A percentile compares a stretch with the other conserved stretches of the same genome.
phyloP scores from a whole-genome alignment of 352 stramenopile species.

The Phytopythium helicoides region DNA sequence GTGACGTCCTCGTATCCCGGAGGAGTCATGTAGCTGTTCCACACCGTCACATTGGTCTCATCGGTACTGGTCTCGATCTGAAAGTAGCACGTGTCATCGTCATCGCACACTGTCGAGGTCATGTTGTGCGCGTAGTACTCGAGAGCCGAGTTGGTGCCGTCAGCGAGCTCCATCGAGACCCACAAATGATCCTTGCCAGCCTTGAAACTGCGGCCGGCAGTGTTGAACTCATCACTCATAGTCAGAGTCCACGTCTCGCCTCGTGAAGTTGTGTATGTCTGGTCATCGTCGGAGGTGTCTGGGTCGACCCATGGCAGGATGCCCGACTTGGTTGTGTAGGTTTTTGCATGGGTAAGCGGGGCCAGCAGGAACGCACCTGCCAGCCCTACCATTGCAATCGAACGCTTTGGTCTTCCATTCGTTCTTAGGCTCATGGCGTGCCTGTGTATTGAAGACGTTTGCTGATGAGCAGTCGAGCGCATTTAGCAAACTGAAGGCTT shows the following conservation, averaged over 20 bases:
- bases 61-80: slow-evolving; percentile 38
- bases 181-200: slow-evolving; percentile 90
- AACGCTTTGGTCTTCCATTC: too few relatives aligned
- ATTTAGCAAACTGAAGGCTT: too few relatives aligned
- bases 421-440: too few relatives aligned
- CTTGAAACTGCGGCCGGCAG: slow-evolving; percentile 23
- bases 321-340: slow-evolving; percentile 10
- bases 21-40: too few relatives aligned
- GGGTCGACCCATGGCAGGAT: slow-evolving; percentile 18
- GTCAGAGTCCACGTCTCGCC: slow-evolving; percentile 44
- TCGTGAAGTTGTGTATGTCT: slow-evolving; percentile 35
- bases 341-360: too few relatives aligned
- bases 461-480: too few relatives aligned
- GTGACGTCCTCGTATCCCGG: too few relatives aligned
- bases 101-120: slow-evolving; percentile 37
- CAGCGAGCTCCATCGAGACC: slow-evolving; percentile 69
- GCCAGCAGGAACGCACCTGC: too few relatives aligned
- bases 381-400: too few relatives aligned
- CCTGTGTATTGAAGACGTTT: too few relatives aligned
- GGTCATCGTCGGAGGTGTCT: slow-evolving; percentile 13
- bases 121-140: slow-evolving; percentile 57
- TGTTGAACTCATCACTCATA: slow-evolving; percentile 11
- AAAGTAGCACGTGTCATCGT: slow-evolving; percentile 38
- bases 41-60: slow-evolving; percentile 7
- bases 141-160: slow-evolving; percentile 51